These are phyloP conservation scores for Anacardium occidentale DNA, from an alignment of 345 rosid genomes.

Conservation along the genomic window DNA sequence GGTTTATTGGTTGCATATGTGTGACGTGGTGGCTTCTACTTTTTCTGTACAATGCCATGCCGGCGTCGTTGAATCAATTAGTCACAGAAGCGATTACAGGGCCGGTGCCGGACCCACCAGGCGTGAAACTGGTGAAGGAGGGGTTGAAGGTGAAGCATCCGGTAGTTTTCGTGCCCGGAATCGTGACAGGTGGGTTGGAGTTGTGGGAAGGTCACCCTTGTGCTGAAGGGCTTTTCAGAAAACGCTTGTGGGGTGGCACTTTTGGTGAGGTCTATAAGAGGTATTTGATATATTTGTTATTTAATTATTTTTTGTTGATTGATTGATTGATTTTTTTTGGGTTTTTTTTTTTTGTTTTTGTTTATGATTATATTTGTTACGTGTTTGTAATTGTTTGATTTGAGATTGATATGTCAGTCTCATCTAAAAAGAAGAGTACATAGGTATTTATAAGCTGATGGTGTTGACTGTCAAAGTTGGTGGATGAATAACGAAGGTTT, in stretches of 20 bases:
- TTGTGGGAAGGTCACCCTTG: conserved; percentile 94
- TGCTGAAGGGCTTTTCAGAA: conserved; percentile 86
- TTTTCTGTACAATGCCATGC: conserved; percentile 85
- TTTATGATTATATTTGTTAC: not conserved
- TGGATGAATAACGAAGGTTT: too few relatives aligned
- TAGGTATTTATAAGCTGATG: too few relatives aligned
- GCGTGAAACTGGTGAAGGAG: conserved; percentile 78
- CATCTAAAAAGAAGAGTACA: too few relatives aligned
- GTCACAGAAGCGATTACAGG: conserved; percentile 95
- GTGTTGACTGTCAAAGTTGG: too few relatives aligned
- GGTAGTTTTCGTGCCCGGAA: conserved; percentile 91
- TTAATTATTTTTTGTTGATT: not conserved
- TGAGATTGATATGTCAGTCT: too few relatives aligned
- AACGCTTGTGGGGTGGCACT: conserved; percentile 98
- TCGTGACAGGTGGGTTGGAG: conserved; percentile 92
- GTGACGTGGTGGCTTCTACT: conserved; percentile 82
- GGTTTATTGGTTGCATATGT: conserved; percentile 86
- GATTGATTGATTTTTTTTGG: too few relatives aligned
- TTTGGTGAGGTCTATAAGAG: conserved; percentile 95
- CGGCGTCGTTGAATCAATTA: conserved; percentile 78
- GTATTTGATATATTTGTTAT: conserved; percentile 32
- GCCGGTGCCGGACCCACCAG: conserved; percentile 88
- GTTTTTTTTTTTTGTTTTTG: not conserved
- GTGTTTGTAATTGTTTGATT: too few relatives aligned
- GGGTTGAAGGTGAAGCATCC: conserved; percentile 82